These are phyloP conservation scores for Aspergillus luchuensis DNA, from an alignment of 2,329 filamentous ascomycete species.

Conservation along the genomic window DNA sequence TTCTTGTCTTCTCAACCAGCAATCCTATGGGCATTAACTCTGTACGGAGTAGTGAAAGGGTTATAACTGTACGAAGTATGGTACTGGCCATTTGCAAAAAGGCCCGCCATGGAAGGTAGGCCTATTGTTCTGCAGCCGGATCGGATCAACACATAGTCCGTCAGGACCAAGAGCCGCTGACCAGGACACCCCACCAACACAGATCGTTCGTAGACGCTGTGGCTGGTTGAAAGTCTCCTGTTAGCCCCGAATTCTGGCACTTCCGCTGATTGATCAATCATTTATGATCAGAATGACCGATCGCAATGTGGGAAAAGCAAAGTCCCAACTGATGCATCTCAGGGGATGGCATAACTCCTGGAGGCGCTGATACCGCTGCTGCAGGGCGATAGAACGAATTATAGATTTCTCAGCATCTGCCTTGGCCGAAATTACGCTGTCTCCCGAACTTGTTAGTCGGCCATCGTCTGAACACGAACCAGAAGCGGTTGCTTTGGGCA, in stretches of 20 bases:
- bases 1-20: no score
- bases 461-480: not conserved
- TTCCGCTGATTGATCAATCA: not conserved
- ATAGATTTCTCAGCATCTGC: not conserved
- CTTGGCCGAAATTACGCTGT: not conserved
- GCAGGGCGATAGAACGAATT: not conserved
- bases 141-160: constrained; percentile 5
- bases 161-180: not conserved
- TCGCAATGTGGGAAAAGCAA: constrained; percentile 2
- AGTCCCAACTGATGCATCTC: not conserved
- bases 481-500: not conserved
- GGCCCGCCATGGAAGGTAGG: not conserved
- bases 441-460: not conserved
- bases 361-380: not conserved
- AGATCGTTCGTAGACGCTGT: constrained; percentile 4
- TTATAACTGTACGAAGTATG: no score
- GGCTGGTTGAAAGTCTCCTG: constrained; percentile 4
- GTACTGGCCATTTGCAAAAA: not conserved
- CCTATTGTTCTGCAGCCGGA: constrained; percentile 11
- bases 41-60: no score
- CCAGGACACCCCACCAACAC: constrained; percentile 9
- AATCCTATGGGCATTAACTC: no score
- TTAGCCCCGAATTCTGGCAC: not conserved
- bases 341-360: not conserved
- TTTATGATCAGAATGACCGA: constrained; percentile 1